These are phyloP conservation scores for Chalciporus sp. DNA, from an alignment of 1,284 basidiomycete species.

Conservation along the genomic window DNA sequence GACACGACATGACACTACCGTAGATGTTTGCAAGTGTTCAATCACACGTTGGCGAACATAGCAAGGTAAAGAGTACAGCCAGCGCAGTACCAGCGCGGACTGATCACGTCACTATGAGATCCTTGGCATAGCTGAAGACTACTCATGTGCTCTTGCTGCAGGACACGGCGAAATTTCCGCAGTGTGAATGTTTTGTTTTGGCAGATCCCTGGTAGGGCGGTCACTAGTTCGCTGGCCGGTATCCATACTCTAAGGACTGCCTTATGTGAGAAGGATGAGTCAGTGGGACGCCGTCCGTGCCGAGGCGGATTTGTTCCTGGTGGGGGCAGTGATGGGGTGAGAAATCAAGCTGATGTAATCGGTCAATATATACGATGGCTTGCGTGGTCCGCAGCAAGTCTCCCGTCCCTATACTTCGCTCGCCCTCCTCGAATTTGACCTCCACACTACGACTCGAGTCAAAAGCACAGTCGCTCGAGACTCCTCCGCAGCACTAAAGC, in stretches of 20 bases:
- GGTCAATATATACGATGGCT: slow-evolving; percentile 36
- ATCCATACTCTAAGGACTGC: neutral
- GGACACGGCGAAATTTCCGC: slow-evolving; percentile 19
- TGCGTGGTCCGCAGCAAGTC: slow-evolving; percentile 38
- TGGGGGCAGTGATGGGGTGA: slow-evolving; percentile 24
- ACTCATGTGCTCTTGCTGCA: neutral
- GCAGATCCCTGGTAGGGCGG: too few relatives aligned
- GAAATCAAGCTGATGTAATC: slow-evolving; percentile 38
- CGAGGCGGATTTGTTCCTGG: neutral
- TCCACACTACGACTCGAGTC: slow-evolving; percentile 10
- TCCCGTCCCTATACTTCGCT: neutral
- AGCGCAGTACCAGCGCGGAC: neutral
- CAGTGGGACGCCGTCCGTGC: slow-evolving; percentile 1
- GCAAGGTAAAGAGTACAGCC: slow-evolving; percentile 4
- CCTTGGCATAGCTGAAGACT: neutral
- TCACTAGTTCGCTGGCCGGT: too few relatives aligned
- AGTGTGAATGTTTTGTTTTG: slow-evolving; percentile 5
- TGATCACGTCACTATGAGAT: neutral
- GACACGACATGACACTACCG: neutral
- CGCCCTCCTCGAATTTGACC: slow-evolving; percentile 6
- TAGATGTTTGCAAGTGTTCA: neutral
- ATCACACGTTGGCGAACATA: neutral
- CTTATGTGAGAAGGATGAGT: slow-evolving; percentile 30
- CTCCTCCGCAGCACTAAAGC: slow-evolving; percentile 30
- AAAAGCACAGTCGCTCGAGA: slow-evolving; percentile 23